Base-by-base conservation (phyloP, 2,329 filamentous ascomycete genomes). In the Cytospora mali region DNA sequence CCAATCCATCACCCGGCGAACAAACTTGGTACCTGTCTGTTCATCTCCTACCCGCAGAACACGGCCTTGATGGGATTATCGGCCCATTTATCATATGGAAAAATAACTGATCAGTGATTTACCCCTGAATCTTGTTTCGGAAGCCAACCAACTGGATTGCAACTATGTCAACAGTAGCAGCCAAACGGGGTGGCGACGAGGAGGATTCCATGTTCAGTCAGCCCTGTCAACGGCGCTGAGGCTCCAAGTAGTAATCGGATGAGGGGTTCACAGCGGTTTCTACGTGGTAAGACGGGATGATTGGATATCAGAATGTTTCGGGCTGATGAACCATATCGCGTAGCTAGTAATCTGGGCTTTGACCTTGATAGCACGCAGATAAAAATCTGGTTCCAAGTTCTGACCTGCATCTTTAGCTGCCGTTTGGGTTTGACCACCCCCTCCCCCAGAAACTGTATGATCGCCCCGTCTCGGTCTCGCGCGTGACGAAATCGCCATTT, bases 311-410 rank as follows among this genome's bases (percentile, higher is more conserved):
- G 21, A 11, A 25, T 35, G 58, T 60, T 50, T 60, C 52, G 50
- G 50, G 50, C 35, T 49, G 50, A 29, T 31, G 14, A 42, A 31
- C 52, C 46, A 29, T 50, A 51, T 53, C 50, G 50, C 57, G 29
- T 23, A 54, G n/a, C 27, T 33, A 39, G 33, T 52, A 23, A 33
- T 54, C 48, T 54, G 48, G 50, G 39, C 58, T 54, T 60, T 60
- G 25, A 53, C 33, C 46, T 53, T 35, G 33, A 18, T n/a, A 49
- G 21, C 49, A 48, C 50, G 27, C 50, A 48, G 58, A 48, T 28
- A 28, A 33, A 54, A 33, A 54, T 18, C 50, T 60, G 58, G 53
- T 60, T 60, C 50, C 50, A 54, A 60, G 31, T 33, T 60, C 58
- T 60, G 35, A 54, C 50, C n/a, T 60, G 58, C 50, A 54, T 33